A percentile compares a stretch with the other conserved stretches of the same genome.
phyloP scores from a whole-genome alignment of 1,284 basidiomycete species.

The Meripilus lineatus region DNA sequence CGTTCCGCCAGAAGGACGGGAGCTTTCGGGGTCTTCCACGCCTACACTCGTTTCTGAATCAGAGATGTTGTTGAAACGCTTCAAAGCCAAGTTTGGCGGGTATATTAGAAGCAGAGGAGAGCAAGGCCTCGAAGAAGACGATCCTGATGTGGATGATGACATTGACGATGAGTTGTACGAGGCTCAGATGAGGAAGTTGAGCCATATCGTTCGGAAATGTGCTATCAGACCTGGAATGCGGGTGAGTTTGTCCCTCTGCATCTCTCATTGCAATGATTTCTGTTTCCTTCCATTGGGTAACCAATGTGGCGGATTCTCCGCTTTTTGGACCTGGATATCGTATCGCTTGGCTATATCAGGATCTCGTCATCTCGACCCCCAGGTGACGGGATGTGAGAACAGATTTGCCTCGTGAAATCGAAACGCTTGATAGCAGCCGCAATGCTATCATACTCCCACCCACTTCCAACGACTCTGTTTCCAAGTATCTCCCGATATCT shows the following conservation, averaged over 20 bases:
- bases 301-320: no score
- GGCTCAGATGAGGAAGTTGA: constrained; percentile 65
- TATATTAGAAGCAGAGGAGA: neutral
- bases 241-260: constrained; percentile 29
- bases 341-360: no score
- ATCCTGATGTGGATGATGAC: neutral
- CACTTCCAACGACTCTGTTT: no score
- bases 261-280: neutral
- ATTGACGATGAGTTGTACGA: constrained; percentile 51
- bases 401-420: no score
- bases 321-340: no score
- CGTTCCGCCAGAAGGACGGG: constrained; percentile 4
- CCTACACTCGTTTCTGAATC: constrained; percentile 3
- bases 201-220: constrained; percentile 49
- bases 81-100: neutral
- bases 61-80: neutral
- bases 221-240: constrained; percentile 54
- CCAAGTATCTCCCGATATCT: no score
- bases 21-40: constrained; percentile 4
- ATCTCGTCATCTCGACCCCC: neutral
- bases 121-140: neutral
- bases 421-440: no score
- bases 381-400: no score
- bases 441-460: no score
- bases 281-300: no score